Evolutionary conservation across 2,329 filamentous ascomycete genomes (phyloP).

Genomic region (Paraphoma sp.): DNA sequence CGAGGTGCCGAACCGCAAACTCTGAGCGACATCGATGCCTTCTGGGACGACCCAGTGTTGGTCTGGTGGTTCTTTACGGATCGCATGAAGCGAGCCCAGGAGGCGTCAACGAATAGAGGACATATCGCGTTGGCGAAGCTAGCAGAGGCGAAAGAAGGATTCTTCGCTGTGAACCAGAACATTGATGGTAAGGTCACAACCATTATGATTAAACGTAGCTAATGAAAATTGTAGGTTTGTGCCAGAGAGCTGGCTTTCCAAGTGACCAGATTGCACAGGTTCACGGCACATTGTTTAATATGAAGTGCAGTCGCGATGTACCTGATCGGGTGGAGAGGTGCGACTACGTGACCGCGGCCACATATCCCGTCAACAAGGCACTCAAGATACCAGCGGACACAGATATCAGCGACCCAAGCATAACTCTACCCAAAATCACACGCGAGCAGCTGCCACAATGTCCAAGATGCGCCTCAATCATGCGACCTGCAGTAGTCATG

Average conservation of each 20-base stretch:
- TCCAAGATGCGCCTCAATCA: conserved; percentile 12
- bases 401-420: conserved; percentile 12
- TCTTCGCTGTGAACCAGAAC: conserved; percentile 27
- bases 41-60: conserved; percentile 6
- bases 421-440: conserved; percentile 10
- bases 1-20: background rate
- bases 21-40: background rate
- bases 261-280: background rate
- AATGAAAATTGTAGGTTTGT: background rate
- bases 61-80: conserved; percentile 26
- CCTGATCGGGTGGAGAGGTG: conserved; percentile 3
- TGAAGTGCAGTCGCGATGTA: conserved; percentile 9
- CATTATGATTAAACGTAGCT: background rate
- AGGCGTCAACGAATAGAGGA: conserved; percentile 25
- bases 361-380: conserved; percentile 15
- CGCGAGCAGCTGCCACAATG: conserved; percentile 19
- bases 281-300: conserved; percentile 7
- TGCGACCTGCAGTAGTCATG: conserved; percentile 20
- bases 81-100: conserved; percentile 15
- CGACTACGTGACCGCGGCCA: conserved; percentile 9
- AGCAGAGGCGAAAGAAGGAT: conserved; percentile 6
- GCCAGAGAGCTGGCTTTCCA: background rate
- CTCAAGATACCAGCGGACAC: conserved; percentile 5
- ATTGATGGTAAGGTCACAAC: conserved; percentile 23
- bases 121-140: conserved; percentile 23